Percentiles rank a stretch among this genome's conserved stretches.
Evolutionary conservation across 75 land plant genomes (phyloP).

Genomic region (Selaginella tamariscina): DNA sequence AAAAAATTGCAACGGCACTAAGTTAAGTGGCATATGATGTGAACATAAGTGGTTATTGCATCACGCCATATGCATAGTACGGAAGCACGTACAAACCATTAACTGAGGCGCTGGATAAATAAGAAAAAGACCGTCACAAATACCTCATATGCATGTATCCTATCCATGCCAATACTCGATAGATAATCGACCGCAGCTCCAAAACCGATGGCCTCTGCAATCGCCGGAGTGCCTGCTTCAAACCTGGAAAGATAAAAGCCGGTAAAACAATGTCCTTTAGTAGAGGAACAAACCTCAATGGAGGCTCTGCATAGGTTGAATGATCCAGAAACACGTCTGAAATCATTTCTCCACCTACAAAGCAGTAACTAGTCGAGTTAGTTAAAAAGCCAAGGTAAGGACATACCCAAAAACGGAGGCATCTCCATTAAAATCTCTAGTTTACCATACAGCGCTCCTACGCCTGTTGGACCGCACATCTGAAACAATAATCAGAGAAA

Average conservation of each 20-base stretch:
- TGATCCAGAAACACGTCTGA: constrained; percentile 67
- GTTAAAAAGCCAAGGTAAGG: constrained; percentile 3
- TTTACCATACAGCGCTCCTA: constrained; percentile 81
- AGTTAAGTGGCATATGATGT: too few relatives aligned
- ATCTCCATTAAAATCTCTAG: constrained; percentile 43
- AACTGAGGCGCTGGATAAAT: too few relatives aligned
- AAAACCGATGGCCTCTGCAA: constrained; percentile 79
- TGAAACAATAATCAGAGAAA: constrained; percentile 22
- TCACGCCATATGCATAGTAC: too few relatives aligned
- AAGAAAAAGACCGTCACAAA: too few relatives aligned
- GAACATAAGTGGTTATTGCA: too few relatives aligned
- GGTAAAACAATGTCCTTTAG: background rate
- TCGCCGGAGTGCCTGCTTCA: constrained; percentile 98
- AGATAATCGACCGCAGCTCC: constrained; percentile 85
- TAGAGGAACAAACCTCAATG: constrained; percentile 45
- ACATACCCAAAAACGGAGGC: constrained; percentile 87
- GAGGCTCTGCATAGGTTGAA: constrained; percentile 88
- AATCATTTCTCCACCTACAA: constrained; percentile 93
- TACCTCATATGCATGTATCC: constrained; percentile 76
- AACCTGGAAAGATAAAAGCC: constrained; percentile 34
- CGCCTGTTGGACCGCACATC: constrained; percentile 99
- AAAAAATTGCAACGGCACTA: too few relatives aligned
- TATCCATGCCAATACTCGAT: constrained; percentile 72
- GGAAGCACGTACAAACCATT: too few relatives aligned
- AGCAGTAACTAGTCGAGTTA: background rate